A percentile compares a stretch with the other conserved stretches of the same genome.
Conservation (phyloP, 2,329 filamentous ascomycete genomes). For the Xylariaceae sp. region DNA sequence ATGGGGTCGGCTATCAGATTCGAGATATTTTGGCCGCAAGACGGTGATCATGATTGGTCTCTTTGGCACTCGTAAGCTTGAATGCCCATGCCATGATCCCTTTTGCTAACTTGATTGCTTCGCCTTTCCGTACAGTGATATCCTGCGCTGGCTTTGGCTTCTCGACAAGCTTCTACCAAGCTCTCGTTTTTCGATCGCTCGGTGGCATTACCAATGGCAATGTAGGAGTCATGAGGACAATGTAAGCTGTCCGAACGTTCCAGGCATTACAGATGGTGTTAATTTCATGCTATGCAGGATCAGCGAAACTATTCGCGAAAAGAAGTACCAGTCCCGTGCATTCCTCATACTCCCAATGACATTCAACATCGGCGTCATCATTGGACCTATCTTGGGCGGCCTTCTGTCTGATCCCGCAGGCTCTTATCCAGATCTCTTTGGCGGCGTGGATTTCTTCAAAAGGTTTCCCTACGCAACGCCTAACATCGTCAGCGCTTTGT, state of each 20-base stretch:
- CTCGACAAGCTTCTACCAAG: slow-evolving; percentile 58
- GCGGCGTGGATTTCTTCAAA: slow-evolving; percentile 43
- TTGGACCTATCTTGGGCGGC: slow-evolving; percentile 53
- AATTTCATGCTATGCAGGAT: slow-evolving; percentile 32
- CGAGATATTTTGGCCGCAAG: slow-evolving; percentile 67
- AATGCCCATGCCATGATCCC: neutral
- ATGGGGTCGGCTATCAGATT: slow-evolving; percentile 72
- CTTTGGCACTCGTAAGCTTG: slow-evolving; percentile 51
- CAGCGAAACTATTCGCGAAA: slow-evolving; percentile 43
- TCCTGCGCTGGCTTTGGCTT: slow-evolving; percentile 71
- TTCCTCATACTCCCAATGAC: slow-evolving; percentile 60
- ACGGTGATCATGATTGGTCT: slow-evolving; percentile 75
- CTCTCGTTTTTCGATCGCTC: slow-evolving; percentile 61
- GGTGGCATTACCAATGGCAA: slow-evolving; percentile 72
- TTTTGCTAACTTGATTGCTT: slow-evolving; percentile 6
- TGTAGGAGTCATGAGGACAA: slow-evolving; percentile 70
- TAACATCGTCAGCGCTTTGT: slow-evolving; percentile 50
- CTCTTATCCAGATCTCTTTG: slow-evolving; percentile 45
- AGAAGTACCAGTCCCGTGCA: slow-evolving; percentile 44
- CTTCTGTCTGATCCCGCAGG: slow-evolving; percentile 44
- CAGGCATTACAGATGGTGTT: neutral
- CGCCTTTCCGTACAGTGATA: slow-evolving; percentile 34
- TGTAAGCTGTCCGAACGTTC: slow-evolving; percentile 40
- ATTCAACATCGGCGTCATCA: slow-evolving; percentile 65
- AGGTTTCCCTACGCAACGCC: slow-evolving; percentile 54